Evolutionary conservation across 2,329 filamentous ascomycete species (phyloP).

Genomic region (Aspergillus vadensis): DNA sequence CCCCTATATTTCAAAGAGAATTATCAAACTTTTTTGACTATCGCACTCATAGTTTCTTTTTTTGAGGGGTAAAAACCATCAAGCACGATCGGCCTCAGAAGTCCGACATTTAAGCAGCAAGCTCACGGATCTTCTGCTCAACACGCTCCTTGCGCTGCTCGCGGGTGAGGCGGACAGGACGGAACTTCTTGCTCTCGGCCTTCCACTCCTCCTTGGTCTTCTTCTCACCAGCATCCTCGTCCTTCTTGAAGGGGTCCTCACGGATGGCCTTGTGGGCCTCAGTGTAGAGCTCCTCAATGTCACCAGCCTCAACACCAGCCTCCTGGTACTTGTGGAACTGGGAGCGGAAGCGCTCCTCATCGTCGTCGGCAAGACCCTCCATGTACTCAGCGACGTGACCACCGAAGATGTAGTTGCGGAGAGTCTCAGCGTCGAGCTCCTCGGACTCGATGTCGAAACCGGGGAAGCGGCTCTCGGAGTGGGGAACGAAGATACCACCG

Average conservation of each 20-base stretch:
- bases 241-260: constrained; percentile 97
- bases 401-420: constrained; percentile 99
- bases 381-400: constrained; percentile 99
- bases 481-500: constrained; percentile 93
- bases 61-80: constrained; percentile 14
- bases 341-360: constrained; percentile 98
- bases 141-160: constrained; percentile 81
- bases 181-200: constrained; percentile 91
- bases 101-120: constrained; percentile 50
- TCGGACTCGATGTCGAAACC: constrained; percentile 96
- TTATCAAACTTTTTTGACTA: constrained; percentile 29
- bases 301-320: constrained; percentile 93
- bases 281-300: constrained; percentile 92
- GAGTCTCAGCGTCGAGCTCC: constrained; percentile 95
- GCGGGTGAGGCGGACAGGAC: constrained; percentile 71
- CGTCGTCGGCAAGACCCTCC: constrained; percentile 98
- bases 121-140: constrained; percentile 86
- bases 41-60: constrained; percentile 20
- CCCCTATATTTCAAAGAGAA: constrained; percentile 30
- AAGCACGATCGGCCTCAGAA: constrained; percentile 24
- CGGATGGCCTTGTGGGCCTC: constrained; percentile 97
- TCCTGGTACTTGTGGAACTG: constrained; percentile 99
- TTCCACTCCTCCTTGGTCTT: constrained; percentile 98
- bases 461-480: constrained; percentile 99
- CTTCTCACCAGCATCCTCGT: constrained; percentile 70